Conservation (phyloP, 495 filamentous ascomycete species). For the Melanomma pulvis-pyrius region DNA sequence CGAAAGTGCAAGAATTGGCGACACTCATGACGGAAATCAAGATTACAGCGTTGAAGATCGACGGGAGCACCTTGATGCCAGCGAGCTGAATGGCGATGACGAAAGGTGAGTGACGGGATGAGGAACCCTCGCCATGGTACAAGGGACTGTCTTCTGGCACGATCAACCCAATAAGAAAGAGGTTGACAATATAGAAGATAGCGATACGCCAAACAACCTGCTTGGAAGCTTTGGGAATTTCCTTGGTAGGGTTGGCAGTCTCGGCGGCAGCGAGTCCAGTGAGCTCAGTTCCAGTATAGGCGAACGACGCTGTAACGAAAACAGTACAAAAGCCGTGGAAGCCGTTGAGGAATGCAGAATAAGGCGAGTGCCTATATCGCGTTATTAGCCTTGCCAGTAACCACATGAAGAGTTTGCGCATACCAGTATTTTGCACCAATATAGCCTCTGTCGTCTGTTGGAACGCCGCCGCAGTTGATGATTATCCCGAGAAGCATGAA, state of each 20-base stretch:
- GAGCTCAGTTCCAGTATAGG: slow-evolving; percentile 40
- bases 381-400: slow-evolving; percentile 23
- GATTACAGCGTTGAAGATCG: slow-evolving; percentile 24
- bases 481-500: slow-evolving; percentile 76
- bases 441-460: slow-evolving; percentile 46
- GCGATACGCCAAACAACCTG: slow-evolving; percentile 23
- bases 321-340: slow-evolving; percentile 41
- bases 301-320: slow-evolving; percentile 41
- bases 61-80: slow-evolving; percentile 12
- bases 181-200: slow-evolving; percentile 27
- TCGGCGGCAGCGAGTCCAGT: slow-evolving; percentile 34
- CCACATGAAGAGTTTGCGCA: slow-evolving; percentile 10
- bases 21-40: slow-evolving; percentile 44
- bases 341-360: slow-evolving; percentile 33
- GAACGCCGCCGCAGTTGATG: slow-evolving; percentile 68
- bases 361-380: slow-evolving; percentile 24
- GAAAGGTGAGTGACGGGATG: slow-evolving; percentile 16
- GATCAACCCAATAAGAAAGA: slow-evolving; percentile 23
- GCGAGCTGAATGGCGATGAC: slow-evolving; percentile 24
- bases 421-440: slow-evolving; percentile 38
- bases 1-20: slow-evolving; percentile 66
- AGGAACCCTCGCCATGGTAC: not conserved
- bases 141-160: slow-evolving; percentile 15
- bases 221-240: slow-evolving; percentile 22
- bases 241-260: slow-evolving; percentile 25